Percentiles rank a stretch among this genome's conserved stretches.
phyloP scores from a whole-genome alignment of 2,329 filamentous ascomycete genomes.

The Colletotrichum incanum region DNA sequence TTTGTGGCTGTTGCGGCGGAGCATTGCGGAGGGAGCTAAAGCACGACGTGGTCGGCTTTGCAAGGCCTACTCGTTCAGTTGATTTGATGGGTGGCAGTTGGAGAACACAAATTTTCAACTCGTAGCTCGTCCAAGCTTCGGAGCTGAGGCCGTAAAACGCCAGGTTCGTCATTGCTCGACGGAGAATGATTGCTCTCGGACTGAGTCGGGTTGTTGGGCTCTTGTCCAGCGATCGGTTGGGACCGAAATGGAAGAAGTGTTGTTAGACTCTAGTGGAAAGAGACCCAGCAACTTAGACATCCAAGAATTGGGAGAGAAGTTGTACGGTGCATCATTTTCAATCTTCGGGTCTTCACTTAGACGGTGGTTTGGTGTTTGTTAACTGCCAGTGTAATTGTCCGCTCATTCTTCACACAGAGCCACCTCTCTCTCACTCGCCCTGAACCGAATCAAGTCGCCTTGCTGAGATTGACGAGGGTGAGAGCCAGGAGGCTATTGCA shows the following conservation, averaged over 20 bases:
- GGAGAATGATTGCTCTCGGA: too few species aligned
- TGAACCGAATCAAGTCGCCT: not conserved
- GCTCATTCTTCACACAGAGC: not conserved
- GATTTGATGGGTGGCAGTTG: not conserved
- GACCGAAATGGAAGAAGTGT: not conserved
- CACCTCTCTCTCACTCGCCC: not conserved
- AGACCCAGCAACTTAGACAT: not conserved
- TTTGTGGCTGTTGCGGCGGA: slow-evolving; percentile 24
- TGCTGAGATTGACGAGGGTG: not conserved
- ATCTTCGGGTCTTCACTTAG: not conserved
- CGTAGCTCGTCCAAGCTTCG: not conserved
- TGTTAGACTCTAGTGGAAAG: not conserved
- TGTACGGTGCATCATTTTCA: not conserved
- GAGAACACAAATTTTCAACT: not conserved
- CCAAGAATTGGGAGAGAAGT: not conserved
- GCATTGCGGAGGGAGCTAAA: not conserved
- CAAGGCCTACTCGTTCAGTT: too few species aligned
- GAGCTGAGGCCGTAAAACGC: not conserved
- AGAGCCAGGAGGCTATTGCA: slow-evolving; percentile 10
- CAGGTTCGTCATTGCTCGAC: not conserved
- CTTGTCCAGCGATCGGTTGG: not conserved
- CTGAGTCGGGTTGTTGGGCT: not conserved
- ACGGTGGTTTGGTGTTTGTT: not conserved
- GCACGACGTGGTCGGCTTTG: not conserved
- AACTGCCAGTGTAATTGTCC: not conserved